Conservation (phyloP, 495 filamentous ascomycete species). For the Neurospora tetraspora region DNA sequence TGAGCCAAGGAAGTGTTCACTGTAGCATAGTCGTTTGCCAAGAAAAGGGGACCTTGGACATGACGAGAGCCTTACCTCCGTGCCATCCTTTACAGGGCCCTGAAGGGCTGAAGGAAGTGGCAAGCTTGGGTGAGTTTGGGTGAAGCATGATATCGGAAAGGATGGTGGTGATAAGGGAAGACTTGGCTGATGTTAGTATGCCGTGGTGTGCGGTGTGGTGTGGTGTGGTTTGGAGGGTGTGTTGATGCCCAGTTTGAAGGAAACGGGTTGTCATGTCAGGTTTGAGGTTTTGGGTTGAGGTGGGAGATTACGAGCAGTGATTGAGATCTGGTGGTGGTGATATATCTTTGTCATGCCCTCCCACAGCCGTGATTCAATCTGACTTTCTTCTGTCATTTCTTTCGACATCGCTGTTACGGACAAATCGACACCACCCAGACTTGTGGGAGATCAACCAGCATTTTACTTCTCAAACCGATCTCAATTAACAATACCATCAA, state of each 20-base stretch:
- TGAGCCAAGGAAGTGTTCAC: neutral
- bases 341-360: neutral
- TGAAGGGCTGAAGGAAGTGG: neutral
- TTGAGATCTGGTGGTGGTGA: neutral
- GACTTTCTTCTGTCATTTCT: neutral
- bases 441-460: neutral
- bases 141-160: neutral
- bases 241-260: neutral
- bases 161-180: neutral
- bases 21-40: neutral
- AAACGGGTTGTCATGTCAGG: neutral
- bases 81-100: neutral
- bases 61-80: neutral
- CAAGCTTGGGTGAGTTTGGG: neutral
- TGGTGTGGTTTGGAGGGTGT: neutral
- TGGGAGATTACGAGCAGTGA: neutral
- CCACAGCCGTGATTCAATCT: neutral
- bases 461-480: neutral
- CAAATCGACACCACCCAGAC: neutral
- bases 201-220: neutral
- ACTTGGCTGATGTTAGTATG: neutral
- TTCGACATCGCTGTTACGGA: neutral
- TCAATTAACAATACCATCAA: neutral
- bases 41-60: neutral
- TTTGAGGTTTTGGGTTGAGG: neutral